phyloP scores from a whole-genome alignment of 1,139 yeast genomes.

The Wickerhamomyces sp. region DNA sequence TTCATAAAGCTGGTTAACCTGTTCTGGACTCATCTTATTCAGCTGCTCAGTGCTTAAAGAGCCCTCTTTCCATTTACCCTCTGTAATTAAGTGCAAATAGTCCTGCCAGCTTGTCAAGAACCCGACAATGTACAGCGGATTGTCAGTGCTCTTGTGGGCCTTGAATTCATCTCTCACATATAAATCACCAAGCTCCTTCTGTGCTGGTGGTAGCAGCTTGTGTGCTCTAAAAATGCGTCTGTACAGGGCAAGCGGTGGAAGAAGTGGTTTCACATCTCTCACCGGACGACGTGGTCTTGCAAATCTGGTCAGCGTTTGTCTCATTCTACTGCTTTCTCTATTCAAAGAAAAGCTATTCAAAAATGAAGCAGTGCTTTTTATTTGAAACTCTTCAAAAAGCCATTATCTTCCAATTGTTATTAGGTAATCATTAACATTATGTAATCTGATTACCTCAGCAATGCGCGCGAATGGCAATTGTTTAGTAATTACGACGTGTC shows the following conservation, averaged over 20 bases:
- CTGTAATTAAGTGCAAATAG: conserved; percentile 66
- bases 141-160: conserved; percentile 77
- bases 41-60: conserved; percentile 61
- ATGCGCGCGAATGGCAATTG: no score
- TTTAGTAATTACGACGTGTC: conserved; percentile 1
- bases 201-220: conserved; percentile 56
- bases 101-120: conserved; percentile 94
- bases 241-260: conserved; percentile 80
- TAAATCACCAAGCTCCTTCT: conserved; percentile 78
- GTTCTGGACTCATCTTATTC: conserved; percentile 87
- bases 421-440: no score
- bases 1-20: conserved; percentile 74
- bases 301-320: conserved; percentile 39
- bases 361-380: no score
- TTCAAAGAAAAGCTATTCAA: no score
- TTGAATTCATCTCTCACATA: conserved; percentile 88
- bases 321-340: conserved; percentile 37
- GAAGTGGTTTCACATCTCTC: conserved; percentile 51
- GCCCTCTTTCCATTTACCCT: conserved; percentile 74
- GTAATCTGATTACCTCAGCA: no score
- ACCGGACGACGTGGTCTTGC: conserved; percentile 59
- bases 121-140: conserved; percentile 91
- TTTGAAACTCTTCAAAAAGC: no score
- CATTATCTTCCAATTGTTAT: no score
- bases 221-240: conserved; percentile 80